Evolutionary conservation across 805 yeast genomes (phyloP), one percentile per base, ranked within the genome.

Genomic region (Wickerhamomyces sydowiorum): DNA sequence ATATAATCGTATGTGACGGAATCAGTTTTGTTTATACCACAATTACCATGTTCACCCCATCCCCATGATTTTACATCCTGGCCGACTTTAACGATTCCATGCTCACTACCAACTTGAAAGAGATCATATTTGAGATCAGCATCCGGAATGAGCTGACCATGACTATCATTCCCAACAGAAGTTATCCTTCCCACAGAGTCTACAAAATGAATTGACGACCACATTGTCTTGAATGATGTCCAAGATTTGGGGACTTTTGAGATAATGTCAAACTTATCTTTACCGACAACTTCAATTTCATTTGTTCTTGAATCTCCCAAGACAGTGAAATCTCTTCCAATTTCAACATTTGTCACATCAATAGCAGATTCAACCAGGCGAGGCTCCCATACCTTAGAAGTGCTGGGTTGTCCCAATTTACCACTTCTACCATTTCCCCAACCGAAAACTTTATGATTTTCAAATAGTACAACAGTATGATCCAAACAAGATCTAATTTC

Each of bases 21-120:
- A 12, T 44, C 49, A 2, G 23, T 38, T 10, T 23, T 39, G 7
- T 44, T 36, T 3, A 49, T 38, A 0, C 96, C 96, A 63, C 98
- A 91, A 57, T 91, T 91, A 0, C 99, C 99, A 61, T 91, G 99
- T 56, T 93, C 98, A 13, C 96, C 97, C 99, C 99, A 91, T 1
- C 99, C 99, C 98, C 98, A 93, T 2, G 90, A 73, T 41, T 56
- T 65, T 0, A 89, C 81, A 8, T 43, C 38, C 31, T 60, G 39
- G 13, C 35, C 44, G 3, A 33, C 36, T 3, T 51, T 39, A 7
- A 76, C 51, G 15, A 89, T 52, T 0, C 93, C 95, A 60, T 91
- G 99, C 56, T 91, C 98, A 59, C 96, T 86, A 0, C 99, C 99
- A 6, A 77, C 71, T 1, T 69, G 66, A 40, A 68, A 66, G 10